phyloP scores from a whole-genome alignment of 768 basidiomycete species.

The Mycena capillaripes region DNA sequence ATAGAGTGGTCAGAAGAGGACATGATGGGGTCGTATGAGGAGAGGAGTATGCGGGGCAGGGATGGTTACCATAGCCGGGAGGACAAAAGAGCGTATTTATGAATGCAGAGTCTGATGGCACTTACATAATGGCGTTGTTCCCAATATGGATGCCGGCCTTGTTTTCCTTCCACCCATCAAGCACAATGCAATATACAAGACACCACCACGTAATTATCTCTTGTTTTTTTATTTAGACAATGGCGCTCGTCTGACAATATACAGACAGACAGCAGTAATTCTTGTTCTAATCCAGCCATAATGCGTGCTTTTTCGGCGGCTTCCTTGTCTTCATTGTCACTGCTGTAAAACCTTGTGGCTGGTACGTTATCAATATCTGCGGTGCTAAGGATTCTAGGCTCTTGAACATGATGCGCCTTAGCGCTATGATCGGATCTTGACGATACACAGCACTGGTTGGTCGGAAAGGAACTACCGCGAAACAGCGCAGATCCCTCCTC shows the following conservation, averaged over 20 bases:
- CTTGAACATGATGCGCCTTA: neutral
- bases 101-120: too few relatives aligned
- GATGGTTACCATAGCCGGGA: too few relatives aligned
- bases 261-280: constrained; percentile 4
- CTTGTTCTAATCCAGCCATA: constrained; percentile 17
- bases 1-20: constrained; percentile 55
- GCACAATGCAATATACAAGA: neutral
- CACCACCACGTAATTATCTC: too few relatives aligned
- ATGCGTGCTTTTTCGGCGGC: neutral
- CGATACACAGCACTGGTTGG: too few relatives aligned
- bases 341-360: too few relatives aligned
- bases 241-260: constrained; percentile 1
- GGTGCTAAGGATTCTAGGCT: too few relatives aligned
- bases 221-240: neutral
- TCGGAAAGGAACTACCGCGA: neutral
- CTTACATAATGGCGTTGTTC: too few relatives aligned
- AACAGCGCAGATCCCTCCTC: neutral
- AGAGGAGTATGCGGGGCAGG: neutral
- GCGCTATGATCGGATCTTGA: constrained; percentile 9
- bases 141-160: neutral
- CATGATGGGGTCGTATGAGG: constrained; percentile 11
- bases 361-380: too few relatives aligned
- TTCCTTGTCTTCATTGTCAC: neutral
- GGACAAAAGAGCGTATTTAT: too few relatives aligned
- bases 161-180: neutral